Percentiles rank a stretch among this genome's conserved stretches.
These are phyloP conservation scores for Suillus americanus DNA, from an alignment of 768 basidiomycete genomes.

Conservation along the genomic window DNA sequence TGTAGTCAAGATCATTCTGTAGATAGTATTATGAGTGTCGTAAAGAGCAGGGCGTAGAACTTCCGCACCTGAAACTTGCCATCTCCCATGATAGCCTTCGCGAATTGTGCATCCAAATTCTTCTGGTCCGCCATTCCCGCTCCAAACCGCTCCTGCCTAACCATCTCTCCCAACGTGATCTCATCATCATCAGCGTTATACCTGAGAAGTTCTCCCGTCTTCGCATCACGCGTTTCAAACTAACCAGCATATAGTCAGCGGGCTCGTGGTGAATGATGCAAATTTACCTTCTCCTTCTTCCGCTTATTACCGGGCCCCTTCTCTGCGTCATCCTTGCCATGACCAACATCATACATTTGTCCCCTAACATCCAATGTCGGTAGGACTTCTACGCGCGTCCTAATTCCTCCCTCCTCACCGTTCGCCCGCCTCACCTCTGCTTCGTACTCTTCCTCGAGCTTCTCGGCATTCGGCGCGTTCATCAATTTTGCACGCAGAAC, in stretches of 20 bases:
- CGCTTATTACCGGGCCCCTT: slow-evolving; percentile 67
- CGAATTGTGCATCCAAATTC: slow-evolving; percentile 87
- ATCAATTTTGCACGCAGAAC: slow-evolving; percentile 90
- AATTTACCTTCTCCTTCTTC: slow-evolving; percentile 68
- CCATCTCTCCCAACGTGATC: slow-evolving; percentile 83
- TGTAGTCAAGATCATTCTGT: slow-evolving; percentile 88
- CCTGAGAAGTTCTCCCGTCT: slow-evolving; percentile 86
- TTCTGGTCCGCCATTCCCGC: slow-evolving; percentile 92
- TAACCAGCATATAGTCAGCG: slow-evolving; percentile 23
- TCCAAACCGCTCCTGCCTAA: slow-evolving; percentile 89
- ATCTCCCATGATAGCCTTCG: slow-evolving; percentile 83
- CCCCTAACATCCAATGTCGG: slow-evolving; percentile 88
- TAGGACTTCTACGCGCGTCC: slow-evolving; percentile 75
- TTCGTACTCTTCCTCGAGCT: slow-evolving; percentile 86
- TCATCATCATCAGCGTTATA: slow-evolving; percentile 91
- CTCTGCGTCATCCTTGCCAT: slow-evolving; percentile 59
- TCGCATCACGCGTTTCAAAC: slow-evolving; percentile 88
- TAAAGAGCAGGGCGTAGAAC: neutral
- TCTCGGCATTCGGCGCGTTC: slow-evolving; percentile 71
- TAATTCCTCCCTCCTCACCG: slow-evolving; percentile 42
- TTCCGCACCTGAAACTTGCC: slow-evolving; percentile 75
- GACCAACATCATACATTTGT: slow-evolving; percentile 87
- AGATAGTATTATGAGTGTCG: slow-evolving; percentile 1
- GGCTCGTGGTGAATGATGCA: slow-evolving; percentile 3
- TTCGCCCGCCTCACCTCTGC: slow-evolving; percentile 53